Base-by-base conservation (phyloP, 345 rosid genomes). In the Ricinus communis region DNA sequence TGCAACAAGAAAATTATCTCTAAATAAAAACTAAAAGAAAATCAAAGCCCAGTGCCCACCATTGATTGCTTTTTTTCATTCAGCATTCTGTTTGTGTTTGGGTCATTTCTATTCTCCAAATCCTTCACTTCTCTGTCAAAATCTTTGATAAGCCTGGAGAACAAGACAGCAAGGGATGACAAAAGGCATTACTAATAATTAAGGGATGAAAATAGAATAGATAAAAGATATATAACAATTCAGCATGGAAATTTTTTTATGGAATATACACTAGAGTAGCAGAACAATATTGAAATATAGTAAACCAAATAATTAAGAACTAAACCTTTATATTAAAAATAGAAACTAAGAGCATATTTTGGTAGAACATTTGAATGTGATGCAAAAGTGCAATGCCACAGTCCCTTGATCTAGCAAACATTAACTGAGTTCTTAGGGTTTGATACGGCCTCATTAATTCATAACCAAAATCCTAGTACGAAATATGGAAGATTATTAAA, bases 121-220 rank as follows among this genome's bases (percentile, higher is more conserved):
- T 84, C 85, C 80, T 88, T 91, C 58, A 87, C 85, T 86, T 87
- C 97, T 74, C 82, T 76, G 71, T 94, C 98, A 74, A 91, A 94
- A 66, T 94, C 98, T 78, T 91, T 94, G 65, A 94, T 88, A 77
- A 94, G 96, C 85, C 98, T 94, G 87, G 72, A 76, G 76, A 49
- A 73, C 53, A n/a, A n/a, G n/a, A n/a, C n/a, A n/a, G n/a, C n/a
- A n/a, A n/a, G n/a, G n/a, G n/a, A n/a, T n/a, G n/a, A n/a, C 47
- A 67, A 28, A 49, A 52, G 61, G 71, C 13, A n/a, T 38, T 45
- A n/a, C 1, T 47, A 46, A 25, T 16, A 21, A 25, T 27, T 25
- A 24, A 11, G 21, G 33, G 21, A 19, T n/a, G 25, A 46, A 38
- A 57, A 57, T 49, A 22, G 30, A 62, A 51, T 24, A 4, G 38